A percentile compares a stretch with the other conserved stretches of the same genome.
phyloP scores from a whole-genome alignment of 208 protist species.

The Wallacemonas sp. region DNA sequence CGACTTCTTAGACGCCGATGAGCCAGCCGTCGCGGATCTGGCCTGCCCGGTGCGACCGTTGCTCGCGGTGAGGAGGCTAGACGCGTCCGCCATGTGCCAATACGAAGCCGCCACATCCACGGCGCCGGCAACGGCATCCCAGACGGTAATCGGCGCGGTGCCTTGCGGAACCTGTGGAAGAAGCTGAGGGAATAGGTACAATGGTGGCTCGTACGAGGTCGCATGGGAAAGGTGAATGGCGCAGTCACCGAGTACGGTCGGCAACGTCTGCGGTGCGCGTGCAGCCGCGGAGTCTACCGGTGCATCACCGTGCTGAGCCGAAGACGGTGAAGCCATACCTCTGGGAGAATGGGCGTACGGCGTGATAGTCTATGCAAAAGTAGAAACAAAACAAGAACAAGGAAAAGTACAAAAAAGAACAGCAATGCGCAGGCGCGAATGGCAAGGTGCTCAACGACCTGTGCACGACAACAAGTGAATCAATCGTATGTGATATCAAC shows the following conservation, averaged over 20 bases:
- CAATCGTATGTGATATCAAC: too few relatives aligned
- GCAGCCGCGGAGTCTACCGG: background rate
- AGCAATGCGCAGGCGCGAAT: background rate
- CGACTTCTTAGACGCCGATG: background rate
- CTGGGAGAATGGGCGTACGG: too few relatives aligned
- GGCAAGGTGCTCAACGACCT: too few relatives aligned
- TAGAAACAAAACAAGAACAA: conserved; percentile 5
- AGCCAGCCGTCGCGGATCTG: background rate
- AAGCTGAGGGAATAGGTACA: conserved; percentile 87
- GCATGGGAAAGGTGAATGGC: conserved; percentile 46
- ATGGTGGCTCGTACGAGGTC: conserved; percentile 78
- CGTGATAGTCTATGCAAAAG: too few relatives aligned
- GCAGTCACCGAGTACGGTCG: conserved; percentile 63
- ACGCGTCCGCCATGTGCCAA: conserved; percentile 69
- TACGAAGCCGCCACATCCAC: conserved; percentile 71
- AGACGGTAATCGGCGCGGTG: conserved; percentile 48
- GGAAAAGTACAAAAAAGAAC: conserved; percentile 1
- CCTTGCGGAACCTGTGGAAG: conserved; percentile 69
- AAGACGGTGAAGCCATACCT: too few relatives aligned
- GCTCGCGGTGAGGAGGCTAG: background rate
- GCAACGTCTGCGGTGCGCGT: background rate
- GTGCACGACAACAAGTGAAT: too few relatives aligned
- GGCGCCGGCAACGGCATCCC: conserved; percentile 77
- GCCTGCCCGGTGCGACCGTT: background rate
- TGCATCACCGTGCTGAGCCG: too few relatives aligned